Conservation (phyloP, 768 basidiomycete genomes). For the Leccinum longicurvipes region DNA sequence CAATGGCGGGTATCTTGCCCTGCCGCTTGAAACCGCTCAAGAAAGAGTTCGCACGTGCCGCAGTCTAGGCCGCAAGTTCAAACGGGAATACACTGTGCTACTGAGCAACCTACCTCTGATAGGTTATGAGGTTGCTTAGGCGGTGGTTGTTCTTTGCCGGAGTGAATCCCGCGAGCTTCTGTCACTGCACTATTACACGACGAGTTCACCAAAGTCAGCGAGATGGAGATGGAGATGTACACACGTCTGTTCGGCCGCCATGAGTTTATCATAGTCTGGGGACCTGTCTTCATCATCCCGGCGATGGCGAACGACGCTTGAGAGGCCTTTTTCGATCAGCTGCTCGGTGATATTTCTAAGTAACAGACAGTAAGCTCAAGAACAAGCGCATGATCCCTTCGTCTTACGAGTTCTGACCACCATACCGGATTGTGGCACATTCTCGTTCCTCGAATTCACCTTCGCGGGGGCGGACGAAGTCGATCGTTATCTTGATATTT, state of each 20-base stretch:
- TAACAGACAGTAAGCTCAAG: background rate
- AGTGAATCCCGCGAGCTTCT: conserved; percentile 84
- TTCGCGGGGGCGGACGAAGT: conserved; percentile 88
- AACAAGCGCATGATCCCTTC: background rate
- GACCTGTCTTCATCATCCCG: conserved; percentile 95
- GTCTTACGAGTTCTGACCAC: conserved; percentile 72
- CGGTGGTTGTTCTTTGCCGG: conserved; percentile 80
- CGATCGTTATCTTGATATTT: conserved; percentile 74
- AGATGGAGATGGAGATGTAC: conserved; percentile 27
- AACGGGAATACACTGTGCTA: background rate
- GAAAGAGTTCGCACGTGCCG: conserved; percentile 78
- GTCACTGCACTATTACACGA: conserved; percentile 63
- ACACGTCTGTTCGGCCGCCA: conserved; percentile 90
- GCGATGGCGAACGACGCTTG: conserved; percentile 86
- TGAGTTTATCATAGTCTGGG: conserved; percentile 93
- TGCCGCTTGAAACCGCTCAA: conserved; percentile 88
- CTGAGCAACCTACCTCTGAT: conserved; percentile 63
- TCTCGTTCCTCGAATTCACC: conserved; percentile 94
- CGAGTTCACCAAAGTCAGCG: conserved; percentile 4
- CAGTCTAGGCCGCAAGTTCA: conserved; percentile 42
- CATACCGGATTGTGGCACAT: conserved; percentile 85
- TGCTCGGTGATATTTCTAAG: conserved; percentile 87
- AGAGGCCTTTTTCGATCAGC: conserved; percentile 89
- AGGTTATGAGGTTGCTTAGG: conserved; percentile 85
- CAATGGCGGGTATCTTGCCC: conserved; percentile 78